phyloP scores from a whole-genome alignment of 208 protist genomes.

The Naegleria fowleri region DNA sequence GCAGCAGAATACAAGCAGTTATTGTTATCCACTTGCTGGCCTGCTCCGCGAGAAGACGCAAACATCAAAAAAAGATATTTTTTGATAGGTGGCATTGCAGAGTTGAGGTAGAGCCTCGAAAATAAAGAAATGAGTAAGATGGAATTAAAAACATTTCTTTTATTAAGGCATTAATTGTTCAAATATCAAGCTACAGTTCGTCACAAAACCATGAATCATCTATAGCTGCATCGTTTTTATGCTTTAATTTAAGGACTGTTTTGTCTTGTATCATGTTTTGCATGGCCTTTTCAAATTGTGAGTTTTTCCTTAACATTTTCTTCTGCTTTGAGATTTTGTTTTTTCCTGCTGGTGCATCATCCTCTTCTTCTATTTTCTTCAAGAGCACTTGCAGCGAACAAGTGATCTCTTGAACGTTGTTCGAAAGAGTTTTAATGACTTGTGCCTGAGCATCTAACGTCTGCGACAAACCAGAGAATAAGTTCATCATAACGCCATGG shows the following conservation, averaged over 20 bases:
- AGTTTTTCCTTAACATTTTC: neutral
- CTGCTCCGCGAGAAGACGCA: too few species aligned
- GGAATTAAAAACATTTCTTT: too few species aligned
- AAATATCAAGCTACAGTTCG: too few species aligned
- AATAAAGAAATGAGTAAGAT: too few species aligned
- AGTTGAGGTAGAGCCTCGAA: too few species aligned
- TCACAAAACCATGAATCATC: neutral
- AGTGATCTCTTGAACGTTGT: neutral
- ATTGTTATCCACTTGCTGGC: too few species aligned
- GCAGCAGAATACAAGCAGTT: too few species aligned
- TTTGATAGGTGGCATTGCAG: too few species aligned
- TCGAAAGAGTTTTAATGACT: neutral
- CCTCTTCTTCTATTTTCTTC: neutral
- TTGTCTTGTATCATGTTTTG: neutral
- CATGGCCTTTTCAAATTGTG: neutral
- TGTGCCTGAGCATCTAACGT: neutral
- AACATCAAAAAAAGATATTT: too few species aligned
- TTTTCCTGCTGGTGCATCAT: neutral
- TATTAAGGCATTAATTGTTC: too few species aligned
- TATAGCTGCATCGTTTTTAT: neutral
- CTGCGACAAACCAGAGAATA: neutral
- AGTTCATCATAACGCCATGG: neutral
- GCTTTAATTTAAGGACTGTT: neutral
- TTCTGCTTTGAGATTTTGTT: neutral
- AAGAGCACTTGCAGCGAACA: neutral